A percentile compares a stretch with the other conserved stretches of the same genome.
phyloP scores from a whole-genome alignment of 1,284 basidiomycete species.

The Violaceomyces palustris region DNA sequence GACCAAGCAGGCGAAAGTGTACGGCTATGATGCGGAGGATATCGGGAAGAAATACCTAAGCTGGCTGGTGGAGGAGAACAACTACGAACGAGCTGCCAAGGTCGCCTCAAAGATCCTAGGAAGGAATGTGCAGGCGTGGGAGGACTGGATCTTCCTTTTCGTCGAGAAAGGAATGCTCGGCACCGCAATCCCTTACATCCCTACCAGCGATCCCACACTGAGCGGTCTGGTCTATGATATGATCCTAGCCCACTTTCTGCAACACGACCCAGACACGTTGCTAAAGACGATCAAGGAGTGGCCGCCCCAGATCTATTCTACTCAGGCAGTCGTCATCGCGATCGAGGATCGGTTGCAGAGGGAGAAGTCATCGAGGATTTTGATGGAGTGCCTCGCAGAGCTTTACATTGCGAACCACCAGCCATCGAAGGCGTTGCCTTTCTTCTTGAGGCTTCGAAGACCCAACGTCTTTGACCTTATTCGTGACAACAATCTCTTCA shows the following conservation, averaged over 20 bases:
- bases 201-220: slow-evolving; percentile 73
- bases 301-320: slow-evolving; percentile 87
- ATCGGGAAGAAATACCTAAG: slow-evolving; percentile 47
- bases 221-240: slow-evolving; percentile 87
- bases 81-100: slow-evolving; percentile 75
- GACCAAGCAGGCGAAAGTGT: slow-evolving; percentile 21
- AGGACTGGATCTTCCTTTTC: slow-evolving; percentile 89
- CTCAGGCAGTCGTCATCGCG: slow-evolving; percentile 76
- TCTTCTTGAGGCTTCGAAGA: slow-evolving; percentile 75
- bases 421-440: slow-evolving; percentile 87
- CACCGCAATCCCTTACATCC: slow-evolving; percentile 83
- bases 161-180: slow-evolving; percentile 75
- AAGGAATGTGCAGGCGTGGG: slow-evolving; percentile 76
- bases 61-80: slow-evolving; percentile 58
- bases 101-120: slow-evolving; percentile 83
- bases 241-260: slow-evolving; percentile 81
- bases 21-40: slow-evolving; percentile 60
- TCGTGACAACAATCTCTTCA: slow-evolving; percentile 86
- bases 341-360: slow-evolving; percentile 70
- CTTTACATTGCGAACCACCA: slow-evolving; percentile 84
- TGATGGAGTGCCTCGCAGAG: slow-evolving; percentile 90
- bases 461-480: slow-evolving; percentile 93
- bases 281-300: slow-evolving; percentile 75
- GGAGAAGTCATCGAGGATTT: slow-evolving; percentile 57
- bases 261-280: slow-evolving; percentile 70